A percentile compares a stretch with the other conserved stretches of the same genome.
Conservation (phyloP, 805 yeast genomes). For the Zygoascus tannicola region DNA sequence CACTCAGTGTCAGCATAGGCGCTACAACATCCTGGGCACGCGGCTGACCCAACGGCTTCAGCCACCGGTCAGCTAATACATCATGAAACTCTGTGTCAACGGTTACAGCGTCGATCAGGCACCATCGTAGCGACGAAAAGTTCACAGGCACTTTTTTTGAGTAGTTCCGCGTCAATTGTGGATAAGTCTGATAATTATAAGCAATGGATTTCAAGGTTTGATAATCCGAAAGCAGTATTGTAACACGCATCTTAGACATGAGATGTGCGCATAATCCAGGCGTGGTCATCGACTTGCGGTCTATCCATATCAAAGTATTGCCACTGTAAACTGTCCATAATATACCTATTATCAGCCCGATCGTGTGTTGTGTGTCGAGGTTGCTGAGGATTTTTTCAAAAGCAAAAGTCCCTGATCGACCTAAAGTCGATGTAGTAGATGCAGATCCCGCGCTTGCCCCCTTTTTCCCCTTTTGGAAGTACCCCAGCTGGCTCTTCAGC, state of each 20-base stretch:
- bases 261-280: conserved; percentile 85
- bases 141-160: conserved; percentile 68
- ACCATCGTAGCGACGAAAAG: conserved; percentile 76
- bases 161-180: conserved; percentile 72
- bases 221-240: conserved; percentile 75
- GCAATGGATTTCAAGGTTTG: conserved; percentile 83
- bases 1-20: conserved; percentile 81
- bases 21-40: conserved; percentile 68
- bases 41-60: conserved; percentile 79
- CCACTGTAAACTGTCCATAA: conserved; percentile 80
- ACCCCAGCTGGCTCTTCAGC: conserved; percentile 36
- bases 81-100: conserved; percentile 92
- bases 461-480: conserved; percentile 34
- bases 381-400: conserved; percentile 49
- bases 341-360: conserved; percentile 78
- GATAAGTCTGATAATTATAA: conserved; percentile 85
- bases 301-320: conserved; percentile 69
- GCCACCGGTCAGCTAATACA: conserved; percentile 80
- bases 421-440: no score
- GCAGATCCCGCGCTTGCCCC: conserved; percentile 36
- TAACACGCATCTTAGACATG: conserved; percentile 59
- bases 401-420: conserved; percentile 8
- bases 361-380: conserved; percentile 64
- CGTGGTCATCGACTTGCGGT: conserved; percentile 58
- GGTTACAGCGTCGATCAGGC: conserved; percentile 76